These are phyloP conservation scores for Cladosporium sp. DNA, from an alignment of 2,329 filamentous ascomycete genomes.

Conservation along the genomic window DNA sequence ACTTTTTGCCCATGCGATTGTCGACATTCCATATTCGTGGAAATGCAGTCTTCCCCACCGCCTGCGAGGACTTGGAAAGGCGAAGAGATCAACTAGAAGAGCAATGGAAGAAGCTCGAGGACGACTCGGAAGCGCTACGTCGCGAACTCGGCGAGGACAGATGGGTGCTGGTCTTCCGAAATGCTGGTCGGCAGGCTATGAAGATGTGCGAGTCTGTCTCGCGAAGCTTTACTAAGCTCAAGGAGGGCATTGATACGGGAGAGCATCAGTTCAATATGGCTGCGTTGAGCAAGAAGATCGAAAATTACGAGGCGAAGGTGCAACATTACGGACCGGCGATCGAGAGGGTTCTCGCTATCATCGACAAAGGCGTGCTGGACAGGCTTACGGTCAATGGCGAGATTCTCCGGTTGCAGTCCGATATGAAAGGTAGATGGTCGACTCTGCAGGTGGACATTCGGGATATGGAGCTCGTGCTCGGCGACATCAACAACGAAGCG, in stretches of 20 bases:
- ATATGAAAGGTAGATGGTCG: constrained; percentile 79
- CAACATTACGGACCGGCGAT: constrained; percentile 91
- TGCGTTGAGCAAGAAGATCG: constrained; percentile 72
- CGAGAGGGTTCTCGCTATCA: constrained; percentile 83
- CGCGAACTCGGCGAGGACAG: constrained; percentile 91
- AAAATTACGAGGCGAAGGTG: constrained; percentile 93
- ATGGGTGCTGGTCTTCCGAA: constrained; percentile 93
- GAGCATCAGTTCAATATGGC: constrained; percentile 68
- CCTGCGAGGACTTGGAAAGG: constrained; percentile 81
- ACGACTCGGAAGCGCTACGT: constrained; percentile 81
- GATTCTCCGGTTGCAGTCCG: constrained; percentile 77
- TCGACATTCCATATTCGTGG: constrained; percentile 80
- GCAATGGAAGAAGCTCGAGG: constrained; percentile 83
- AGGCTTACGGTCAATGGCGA: constrained; percentile 96
- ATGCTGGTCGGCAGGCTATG: constrained; percentile 82
- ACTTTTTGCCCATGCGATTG: constrained; percentile 92
- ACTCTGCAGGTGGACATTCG: constrained; percentile 69
- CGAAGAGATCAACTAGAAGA: constrained; percentile 69
- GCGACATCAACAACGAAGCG: constrained; percentile 58
- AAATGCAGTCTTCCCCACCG: constrained; percentile 75
- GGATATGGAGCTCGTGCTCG: constrained; percentile 69
- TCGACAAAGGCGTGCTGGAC: constrained; percentile 91
- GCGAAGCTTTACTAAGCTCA: constrained; percentile 75
- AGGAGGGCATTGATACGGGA: constrained; percentile 70
- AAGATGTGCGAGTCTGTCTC: constrained; percentile 97